Evolutionary conservation across 23 red algal species (phyloP), one percentile per base, ranked within the genome.

Genomic region (Gracilaria domingensis): DNA sequence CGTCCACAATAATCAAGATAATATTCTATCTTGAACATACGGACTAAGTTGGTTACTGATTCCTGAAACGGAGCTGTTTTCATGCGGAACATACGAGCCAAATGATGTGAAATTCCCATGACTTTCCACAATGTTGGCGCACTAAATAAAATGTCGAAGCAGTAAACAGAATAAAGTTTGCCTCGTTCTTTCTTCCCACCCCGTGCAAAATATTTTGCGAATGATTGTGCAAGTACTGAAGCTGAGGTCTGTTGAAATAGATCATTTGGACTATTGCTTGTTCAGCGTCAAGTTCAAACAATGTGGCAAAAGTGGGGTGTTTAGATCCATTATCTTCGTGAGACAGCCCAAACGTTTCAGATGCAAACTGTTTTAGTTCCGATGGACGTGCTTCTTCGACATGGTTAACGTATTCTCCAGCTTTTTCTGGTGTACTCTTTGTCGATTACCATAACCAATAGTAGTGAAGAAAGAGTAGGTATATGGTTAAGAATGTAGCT

Each of bases 111-210:
- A 47, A 4, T 5, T 11, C 81, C 81, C 3, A 7, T 59, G 1
- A 64, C 4, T 38, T 85, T 85, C 2, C 66, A 67, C 1, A 85
- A 58, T 0, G 58, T 18, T 4, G 69, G 36, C 2, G 58, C 40
- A 23, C 67, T 69, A 39, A 85, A 85, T 5, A 66, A 49, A 40
- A 66, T 30, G 45, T 85, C 81, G 45, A 40, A 6, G 6, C 21
- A 17, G 14, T 3, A 33, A 6, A 35, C 7, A 8, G 35, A 21
- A 35, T 1, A 66, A 8, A 7, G 67, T 18, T 36, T 64, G 40
- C 35, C 62, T 21, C 81, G 55, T 25, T 34, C 62, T 18, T 12
- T 1, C 6, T 70, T 85, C 35, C 34, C 42, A 23, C 12, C 4
- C 0, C 2, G 8, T 13, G 7, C 4, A 17, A 37, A 24, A n/a